Evolutionary conservation across 345 rosid genomes (phyloP).

Genomic region (Odontarrhena argentea): DNA sequence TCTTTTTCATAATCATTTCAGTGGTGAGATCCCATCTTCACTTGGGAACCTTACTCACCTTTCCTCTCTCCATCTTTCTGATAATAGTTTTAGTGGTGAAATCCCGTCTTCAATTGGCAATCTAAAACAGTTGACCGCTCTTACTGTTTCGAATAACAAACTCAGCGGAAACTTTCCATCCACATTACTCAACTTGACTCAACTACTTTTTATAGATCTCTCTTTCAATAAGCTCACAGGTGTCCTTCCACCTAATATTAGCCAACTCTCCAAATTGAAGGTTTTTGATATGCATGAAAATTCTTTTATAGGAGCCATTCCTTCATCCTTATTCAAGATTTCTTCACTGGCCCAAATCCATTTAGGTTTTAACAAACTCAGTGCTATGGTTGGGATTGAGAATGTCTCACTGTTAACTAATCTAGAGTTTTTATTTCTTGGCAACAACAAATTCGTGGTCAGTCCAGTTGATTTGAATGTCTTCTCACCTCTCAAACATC

Average conservation of each 20-base stretch:
- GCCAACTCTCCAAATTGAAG: neutral
- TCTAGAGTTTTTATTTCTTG: accelerated
- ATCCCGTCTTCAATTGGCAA: slow-evolving; percentile 15
- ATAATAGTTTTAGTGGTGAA: neutral
- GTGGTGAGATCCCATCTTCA: neutral
- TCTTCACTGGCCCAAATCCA: neutral
- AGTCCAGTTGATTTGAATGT: neutral
- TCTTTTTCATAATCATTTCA: neutral
- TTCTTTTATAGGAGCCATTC: neutral
- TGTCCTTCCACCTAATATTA: neutral
- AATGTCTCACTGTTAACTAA: neutral
- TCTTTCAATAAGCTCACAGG: neutral
- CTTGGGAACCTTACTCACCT: slow-evolving; percentile 19
- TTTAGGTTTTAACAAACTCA: neutral
- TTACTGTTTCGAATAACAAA: neutral
- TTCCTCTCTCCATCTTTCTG: neutral
- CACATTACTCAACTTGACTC: neutral
- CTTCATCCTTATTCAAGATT: neutral
- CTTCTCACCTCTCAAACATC: neutral
- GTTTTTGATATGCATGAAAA: accelerated
- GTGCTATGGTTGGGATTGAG: neutral
- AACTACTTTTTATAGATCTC: neutral
- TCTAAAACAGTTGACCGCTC: neutral
- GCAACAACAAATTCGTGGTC: neutral
- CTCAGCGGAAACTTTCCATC: slow-evolving; percentile 29